Conservation (phyloP, 306 rosid species). For the Inga oerstediana region DNA sequence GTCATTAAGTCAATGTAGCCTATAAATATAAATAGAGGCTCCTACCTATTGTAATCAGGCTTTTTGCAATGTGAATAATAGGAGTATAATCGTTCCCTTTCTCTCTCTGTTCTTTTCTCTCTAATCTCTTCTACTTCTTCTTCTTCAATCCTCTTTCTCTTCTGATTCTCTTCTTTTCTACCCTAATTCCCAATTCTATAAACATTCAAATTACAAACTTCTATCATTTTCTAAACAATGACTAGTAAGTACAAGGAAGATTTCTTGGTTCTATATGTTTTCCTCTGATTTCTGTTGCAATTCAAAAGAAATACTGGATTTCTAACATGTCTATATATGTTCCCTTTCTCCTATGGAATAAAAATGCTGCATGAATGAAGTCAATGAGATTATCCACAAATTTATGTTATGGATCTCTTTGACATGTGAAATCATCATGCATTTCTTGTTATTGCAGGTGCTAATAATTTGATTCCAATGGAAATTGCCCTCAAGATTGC, state of each 20-base stretch:
- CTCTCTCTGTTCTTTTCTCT: no score
- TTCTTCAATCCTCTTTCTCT: no score
- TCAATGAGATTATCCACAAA: neutral
- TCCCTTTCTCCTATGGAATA: slow-evolving; percentile 14
- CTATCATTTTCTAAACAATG: no score
- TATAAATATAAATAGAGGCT: no score
- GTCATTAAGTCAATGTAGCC: no score
- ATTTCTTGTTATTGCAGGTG: slow-evolving; percentile 62
- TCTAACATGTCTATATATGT: neutral
- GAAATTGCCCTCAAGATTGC: slow-evolving; percentile 97
- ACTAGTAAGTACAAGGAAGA: neutral
- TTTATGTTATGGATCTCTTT: slow-evolving; percentile 10
- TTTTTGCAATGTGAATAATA: no score
- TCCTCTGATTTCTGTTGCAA: neutral
- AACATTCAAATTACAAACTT: no score
- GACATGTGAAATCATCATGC: slow-evolving; percentile 28
- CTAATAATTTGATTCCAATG: slow-evolving; percentile 96
- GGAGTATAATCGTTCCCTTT: no score
- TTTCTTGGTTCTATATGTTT: neutral
- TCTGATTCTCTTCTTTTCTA: no score
- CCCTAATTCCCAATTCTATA: no score
- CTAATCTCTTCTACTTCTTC: no score
- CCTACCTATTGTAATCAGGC: no score
- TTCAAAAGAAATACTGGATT: neutral
- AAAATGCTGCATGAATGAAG: slow-evolving; percentile 1